Base-by-base conservation (phyloP, 495 filamentous ascomycete genomes). In the Antarctomyces pellizariae region DNA sequence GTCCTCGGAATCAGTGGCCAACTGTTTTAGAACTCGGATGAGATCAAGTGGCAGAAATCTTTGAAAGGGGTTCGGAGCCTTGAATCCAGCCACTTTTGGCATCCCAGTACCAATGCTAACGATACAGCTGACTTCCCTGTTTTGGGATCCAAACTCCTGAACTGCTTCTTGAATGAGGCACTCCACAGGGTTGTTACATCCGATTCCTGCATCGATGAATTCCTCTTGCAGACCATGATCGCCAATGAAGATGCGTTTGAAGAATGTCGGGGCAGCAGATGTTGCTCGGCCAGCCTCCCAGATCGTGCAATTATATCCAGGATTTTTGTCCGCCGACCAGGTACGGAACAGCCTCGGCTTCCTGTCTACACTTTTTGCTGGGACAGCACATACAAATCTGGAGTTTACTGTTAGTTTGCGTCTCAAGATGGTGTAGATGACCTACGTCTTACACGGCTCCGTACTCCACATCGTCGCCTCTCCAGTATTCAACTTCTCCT, bases 211-310 rank as follows among this genome's bases (percentile, higher is more conserved):
- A 24, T 40, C 37, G 3, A 36, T 14, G 20, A 40, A 40, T 10
- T 21, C 18, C n/a, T 36, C 26, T 10, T 21, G 7, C 15, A 23
- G 10, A 13, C 17, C 16, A 12, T 16, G 22, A 16, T 19, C 2
- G 3, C 7, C 14, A 18, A 36, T 33, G 6, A 19, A 18, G 9
- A 33, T 24, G 7, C 6, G 3, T 13, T 36, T 27, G 23, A 39
- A 39, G 21, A 25, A 39, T 26, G 33, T 25, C 1, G 36, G 29
- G 2, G 36, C 36, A 2, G 29, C 36, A 3, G 36, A 27, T 7
- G 36, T 39, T 0, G 36, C 36, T 14, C 33, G 17, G 22, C 22
- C 36, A 5, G 19, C 34, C 29, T 36, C 34, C 34, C 34, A 36
- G 8, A 36, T 36, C 6, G 9, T n/a, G 16, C 30, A 36, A 18